Conservation (phyloP, 768 basidiomycete genomes). For the Tylopilus subfusipes region DNA sequence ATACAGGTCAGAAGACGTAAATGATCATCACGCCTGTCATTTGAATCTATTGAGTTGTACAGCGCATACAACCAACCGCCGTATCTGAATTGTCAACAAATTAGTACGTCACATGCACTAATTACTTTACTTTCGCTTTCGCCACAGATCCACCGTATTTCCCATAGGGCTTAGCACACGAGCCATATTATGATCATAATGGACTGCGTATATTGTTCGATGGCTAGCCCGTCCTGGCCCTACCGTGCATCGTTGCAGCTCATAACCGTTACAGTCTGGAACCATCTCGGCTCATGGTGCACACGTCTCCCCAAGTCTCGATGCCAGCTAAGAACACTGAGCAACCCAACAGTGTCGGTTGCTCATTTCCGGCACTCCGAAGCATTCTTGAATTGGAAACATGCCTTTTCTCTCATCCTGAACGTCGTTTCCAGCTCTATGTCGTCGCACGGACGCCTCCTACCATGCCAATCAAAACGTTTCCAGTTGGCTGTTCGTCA, state of each 20-base stretch:
- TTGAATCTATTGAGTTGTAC: slow-evolving; percentile 4
- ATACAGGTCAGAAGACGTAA: slow-evolving; percentile 23
- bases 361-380: neutral
- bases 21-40: neutral
- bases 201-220: neutral
- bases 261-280: slow-evolving; percentile 2
- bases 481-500: slow-evolving; percentile 18
- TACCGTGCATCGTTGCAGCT: slow-evolving; percentile 12
- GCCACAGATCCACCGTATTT: neutral
- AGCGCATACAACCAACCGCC: neutral
- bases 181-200: neutral
- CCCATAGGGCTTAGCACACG: neutral
- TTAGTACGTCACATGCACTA: neutral
- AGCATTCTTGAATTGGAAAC: neutral
- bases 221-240: neutral
- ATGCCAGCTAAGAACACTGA: neutral
- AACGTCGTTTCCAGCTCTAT: neutral
- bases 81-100: slow-evolving; percentile 3
- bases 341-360: neutral
- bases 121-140: slow-evolving; percentile 1
- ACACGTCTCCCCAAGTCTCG: neutral
- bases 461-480: slow-evolving; percentile 24
- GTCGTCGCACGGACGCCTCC: neutral
- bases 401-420: neutral
- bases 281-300: neutral